These are phyloP conservation scores for Camelina laxa DNA, from an alignment of 345 rosid genomes.

Conservation along the genomic window DNA sequence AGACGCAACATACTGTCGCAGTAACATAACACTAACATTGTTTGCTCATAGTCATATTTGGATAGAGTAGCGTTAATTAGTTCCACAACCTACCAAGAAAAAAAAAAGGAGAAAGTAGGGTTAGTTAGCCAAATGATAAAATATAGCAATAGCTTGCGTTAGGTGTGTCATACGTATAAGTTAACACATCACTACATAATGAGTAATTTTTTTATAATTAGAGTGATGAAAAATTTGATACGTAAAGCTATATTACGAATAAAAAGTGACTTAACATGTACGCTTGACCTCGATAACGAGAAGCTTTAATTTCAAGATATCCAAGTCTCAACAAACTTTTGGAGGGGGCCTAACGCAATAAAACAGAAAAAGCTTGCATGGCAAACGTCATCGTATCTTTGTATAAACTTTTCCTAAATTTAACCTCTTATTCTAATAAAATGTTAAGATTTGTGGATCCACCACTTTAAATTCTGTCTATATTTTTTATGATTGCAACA, in stretches of 20 bases:
- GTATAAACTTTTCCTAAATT: not conserved
- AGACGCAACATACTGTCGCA: not conserved
- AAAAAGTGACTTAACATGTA: constrained; percentile 34
- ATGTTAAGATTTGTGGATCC: constrained; percentile 16
- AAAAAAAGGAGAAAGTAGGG: not conserved
- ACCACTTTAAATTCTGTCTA: constrained; percentile 20
- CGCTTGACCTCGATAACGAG: constrained; percentile 37
- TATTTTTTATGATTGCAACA: constrained; percentile 10
- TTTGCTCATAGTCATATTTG: not conserved
- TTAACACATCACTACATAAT: not conserved
- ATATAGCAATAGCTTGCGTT: not conserved
- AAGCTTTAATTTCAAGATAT: constrained; percentile 43
- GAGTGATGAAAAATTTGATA: not conserved
- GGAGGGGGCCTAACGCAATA: constrained; percentile 32
- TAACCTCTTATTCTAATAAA: not conserved
- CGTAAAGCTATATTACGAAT: constrained; percentile 16
- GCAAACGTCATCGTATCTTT: constrained; percentile 31
- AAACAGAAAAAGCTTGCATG: constrained; percentile 30
- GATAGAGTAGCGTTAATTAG: not conserved
- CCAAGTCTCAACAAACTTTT: constrained; percentile 30
- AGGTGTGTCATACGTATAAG: constrained; percentile 13
- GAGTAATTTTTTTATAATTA: not conserved
- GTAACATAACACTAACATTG: not conserved
- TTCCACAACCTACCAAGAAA: not conserved
- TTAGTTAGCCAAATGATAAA: constrained; percentile 7